phyloP scores from a whole-genome alignment of 768 basidiomycete genomes.

The Serendipita sp. region DNA sequence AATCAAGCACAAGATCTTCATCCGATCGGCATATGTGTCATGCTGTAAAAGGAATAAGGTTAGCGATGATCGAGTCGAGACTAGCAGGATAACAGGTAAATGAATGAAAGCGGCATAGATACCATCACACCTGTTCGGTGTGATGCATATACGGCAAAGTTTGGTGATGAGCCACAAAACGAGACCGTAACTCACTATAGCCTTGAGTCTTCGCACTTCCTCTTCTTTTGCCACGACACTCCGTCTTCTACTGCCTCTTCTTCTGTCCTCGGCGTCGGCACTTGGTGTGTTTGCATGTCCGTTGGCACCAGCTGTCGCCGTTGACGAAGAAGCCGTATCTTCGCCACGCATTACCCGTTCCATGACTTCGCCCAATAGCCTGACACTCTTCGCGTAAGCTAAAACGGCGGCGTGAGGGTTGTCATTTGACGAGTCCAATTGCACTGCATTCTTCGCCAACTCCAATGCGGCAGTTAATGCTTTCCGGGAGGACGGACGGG shows the following conservation, averaged over 20 bases:
- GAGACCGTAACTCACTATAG: conserved; percentile 47
- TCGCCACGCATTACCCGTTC: conserved; percentile 75
- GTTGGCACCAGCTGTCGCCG: neutral
- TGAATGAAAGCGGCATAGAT: neutral
- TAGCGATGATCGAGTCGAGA: neutral
- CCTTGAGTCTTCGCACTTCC: conserved; percentile 69
- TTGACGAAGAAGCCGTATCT: conserved; percentile 24
- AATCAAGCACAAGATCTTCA: conserved; percentile 81
- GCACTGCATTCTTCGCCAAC: conserved; percentile 77
- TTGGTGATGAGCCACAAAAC: neutral
- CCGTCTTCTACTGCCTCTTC: conserved; percentile 43
- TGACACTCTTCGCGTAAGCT: conserved; percentile 75
- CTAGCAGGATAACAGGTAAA: neutral
- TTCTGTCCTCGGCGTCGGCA: conserved; percentile 40
- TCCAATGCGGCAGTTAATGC: conserved; percentile 76
- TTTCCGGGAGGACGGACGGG: conserved; percentile 61
- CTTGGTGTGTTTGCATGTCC: neutral
- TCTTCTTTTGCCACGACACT: conserved; percentile 83
- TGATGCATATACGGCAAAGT: neutral
- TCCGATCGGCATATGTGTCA: conserved; percentile 87
- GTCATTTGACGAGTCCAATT: conserved; percentile 73
- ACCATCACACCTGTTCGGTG: neutral
- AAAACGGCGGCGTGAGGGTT: conserved; percentile 78
- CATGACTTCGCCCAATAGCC: conserved; percentile 82
- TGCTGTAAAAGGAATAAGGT: conserved; percentile 33